Base-by-base conservation (phyloP, 2,329 filamentous ascomycete species). In the Stemphylium vesicarium region DNA sequence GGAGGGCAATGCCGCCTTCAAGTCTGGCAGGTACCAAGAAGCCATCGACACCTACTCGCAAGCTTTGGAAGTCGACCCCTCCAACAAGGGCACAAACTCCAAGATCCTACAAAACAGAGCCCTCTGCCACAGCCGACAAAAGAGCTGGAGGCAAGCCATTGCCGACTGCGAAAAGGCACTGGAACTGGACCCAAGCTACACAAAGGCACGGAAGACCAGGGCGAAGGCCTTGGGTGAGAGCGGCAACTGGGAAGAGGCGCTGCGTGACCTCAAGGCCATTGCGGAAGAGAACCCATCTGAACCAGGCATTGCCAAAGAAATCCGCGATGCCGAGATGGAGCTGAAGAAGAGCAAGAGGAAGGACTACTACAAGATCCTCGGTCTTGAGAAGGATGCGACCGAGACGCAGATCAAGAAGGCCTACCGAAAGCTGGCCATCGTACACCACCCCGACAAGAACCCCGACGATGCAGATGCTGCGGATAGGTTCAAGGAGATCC, bases 331-430 rank as follows among this genome's bases (percentile, higher is more conserved):
- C 1, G 94, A 99, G 79, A 81, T 97, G 22, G 95, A 99, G 79
- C 81, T 98, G 60, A 99, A 99, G 87, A 98, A 98, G 88, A 90
- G 90, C 75, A 90, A 94, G 79, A 85, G 95, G 59, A 99, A 99
- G 79, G 95, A 99, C 73, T 98, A 96, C 80, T 99, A 99, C 82
- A 97, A 97, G 85, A 96, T 98, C 64, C 86, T 99, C 48, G 90
- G 88, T 5, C 80, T 99, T 8, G 82, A 89, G 53, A 98, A 97
- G 82, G 89, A 93, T 59, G 92, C 92, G 33, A 85, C 85, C 36
- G 92, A 96, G 18, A 82, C 82, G 53, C 87, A 95, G 50, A 95
- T 99, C 81, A 99, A 98, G 84, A 94, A 93, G 80, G 95, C 94
- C 1, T 99, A 99, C 81, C 88, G 94, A 63, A 96, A 95, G 78